phyloP scores from a whole-genome alignment of 2,329 filamentous ascomycete species.

The Rachicladosporium sp. region DNA sequence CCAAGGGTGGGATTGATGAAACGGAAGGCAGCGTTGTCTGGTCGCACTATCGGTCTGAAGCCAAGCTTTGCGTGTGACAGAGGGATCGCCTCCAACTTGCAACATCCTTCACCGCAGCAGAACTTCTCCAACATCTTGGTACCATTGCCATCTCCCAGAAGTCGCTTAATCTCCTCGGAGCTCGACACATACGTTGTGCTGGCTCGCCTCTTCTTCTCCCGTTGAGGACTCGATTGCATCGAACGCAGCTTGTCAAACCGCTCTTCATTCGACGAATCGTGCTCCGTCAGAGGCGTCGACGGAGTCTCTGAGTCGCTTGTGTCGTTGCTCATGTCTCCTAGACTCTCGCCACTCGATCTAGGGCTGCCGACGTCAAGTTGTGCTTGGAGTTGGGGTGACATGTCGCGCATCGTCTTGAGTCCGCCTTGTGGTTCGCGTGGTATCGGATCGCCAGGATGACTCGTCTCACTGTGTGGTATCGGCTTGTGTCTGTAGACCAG shows the following conservation, averaged over 20 bases:
- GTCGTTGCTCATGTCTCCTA: conserved; percentile 20
- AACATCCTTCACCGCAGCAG: conserved; percentile 55
- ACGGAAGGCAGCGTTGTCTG: conserved; percentile 78
- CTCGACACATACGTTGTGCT: conserved; percentile 35
- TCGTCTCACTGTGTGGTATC: conserved; percentile 31
- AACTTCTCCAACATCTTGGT: conserved; percentile 50
- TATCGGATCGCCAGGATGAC: conserved; percentile 35
- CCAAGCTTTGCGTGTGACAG: conserved; percentile 32
- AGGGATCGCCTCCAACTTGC: conserved; percentile 44
- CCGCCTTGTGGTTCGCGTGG: conserved; percentile 27
- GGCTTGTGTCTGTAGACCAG: conserved; percentile 21
- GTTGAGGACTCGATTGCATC: conserved; percentile 16
- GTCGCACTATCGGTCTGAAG: conserved; percentile 40
- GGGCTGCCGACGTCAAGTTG: conserved; percentile 8
- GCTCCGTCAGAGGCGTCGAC: conserved; percentile 32
- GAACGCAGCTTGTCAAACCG: conserved; percentile 27
- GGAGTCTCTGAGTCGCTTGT: conserved; percentile 31
- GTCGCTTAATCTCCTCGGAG: conserved; percentile 43
- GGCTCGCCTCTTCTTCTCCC: conserved; percentile 16
- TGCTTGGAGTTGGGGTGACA: conserved; percentile 2
- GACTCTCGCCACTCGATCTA: conserved; percentile 20
- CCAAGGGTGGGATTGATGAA: conserved; percentile 67
- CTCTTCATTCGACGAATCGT: conserved; percentile 15
- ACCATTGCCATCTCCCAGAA: conserved; percentile 44
- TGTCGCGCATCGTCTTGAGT: conserved; percentile 1